Base-by-base conservation (phyloP, 768 basidiomycete genomes). In the Rubroboletus pulcherrimus region DNA sequence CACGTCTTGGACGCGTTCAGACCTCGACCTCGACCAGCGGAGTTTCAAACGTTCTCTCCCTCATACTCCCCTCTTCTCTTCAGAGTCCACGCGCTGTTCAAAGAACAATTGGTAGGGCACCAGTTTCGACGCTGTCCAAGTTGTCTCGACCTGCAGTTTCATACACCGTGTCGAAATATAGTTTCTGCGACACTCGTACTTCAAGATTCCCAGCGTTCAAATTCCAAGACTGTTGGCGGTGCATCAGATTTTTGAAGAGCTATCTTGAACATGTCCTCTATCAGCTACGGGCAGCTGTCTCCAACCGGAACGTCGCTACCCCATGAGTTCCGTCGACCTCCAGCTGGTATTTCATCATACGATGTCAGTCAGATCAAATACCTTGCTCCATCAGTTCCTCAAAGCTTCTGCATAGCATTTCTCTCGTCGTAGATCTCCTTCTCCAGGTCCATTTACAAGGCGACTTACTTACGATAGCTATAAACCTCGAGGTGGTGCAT, bases 401-500 rank as follows among this genome's bases (percentile, higher is more conserved):
- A 61, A 60, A 47, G 54, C 49, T 51, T 66, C 62, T 53, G 48
- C 46, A 62, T 67, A 63, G 57, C 69, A 58, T 49, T 59, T 61
- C 41, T 26, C 60, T 52, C 78, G 76, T 60, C 78, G 78, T 52
- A 76, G 75, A 59, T 76, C 78, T 41, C 78, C 79, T 42, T 81
- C 85, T 48, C 79, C 82, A 47, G 72, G 73, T 38, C 63, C 79
- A 34, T 69, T 78, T 56, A 73, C 79, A 39, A 73, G 77, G 63
- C 64, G 66, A 54, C 74, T 70, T 54, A 63, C 77, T 29, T 82
- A 82, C 60, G 81, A 86, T 62, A 77, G 77, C 48, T 85, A 84
- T 66, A 72, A 74, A 31, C 77, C 80, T 30, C 67, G 75, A 54
- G 73, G 73, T 26, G 62, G 73, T 38, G 57, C 66, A 17, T 61